Conservation (phyloP, 2,329 filamentous ascomycete species). For the Nectriaceae sp. region DNA sequence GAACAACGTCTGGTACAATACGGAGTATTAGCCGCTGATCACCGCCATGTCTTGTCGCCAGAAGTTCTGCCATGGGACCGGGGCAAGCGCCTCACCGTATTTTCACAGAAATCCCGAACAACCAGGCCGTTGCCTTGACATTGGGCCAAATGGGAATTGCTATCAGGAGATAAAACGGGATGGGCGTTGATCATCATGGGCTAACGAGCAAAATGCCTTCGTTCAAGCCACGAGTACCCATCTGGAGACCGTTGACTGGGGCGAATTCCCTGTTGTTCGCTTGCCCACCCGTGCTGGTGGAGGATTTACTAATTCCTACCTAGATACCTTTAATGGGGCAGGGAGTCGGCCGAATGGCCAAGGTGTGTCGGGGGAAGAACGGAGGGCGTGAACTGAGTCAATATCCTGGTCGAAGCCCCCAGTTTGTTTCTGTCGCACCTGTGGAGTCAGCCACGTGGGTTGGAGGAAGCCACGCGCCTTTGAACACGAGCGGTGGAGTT, state of each 20-base stretch:
- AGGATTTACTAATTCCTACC: too few relatives aligned
- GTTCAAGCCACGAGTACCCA: constrained; percentile 7
- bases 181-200: constrained; percentile 6
- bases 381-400: constrained; percentile 21
- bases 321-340: too few relatives aligned
- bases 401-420: constrained; percentile 9
- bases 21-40: too few relatives aligned
- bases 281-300: too few relatives aligned
- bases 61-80: too few relatives aligned
- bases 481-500: constrained; percentile 26
- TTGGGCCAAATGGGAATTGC: neutral
- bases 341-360: neutral
- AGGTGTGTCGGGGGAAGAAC: constrained; percentile 1
- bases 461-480: constrained; percentile 27
- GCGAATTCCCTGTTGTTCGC: too few relatives aligned
- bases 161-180: constrained; percentile 7
- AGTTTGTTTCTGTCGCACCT: constrained; percentile 11
- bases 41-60: too few relatives aligned
- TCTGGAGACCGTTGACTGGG: too few relatives aligned
- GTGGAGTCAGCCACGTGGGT: constrained; percentile 32
- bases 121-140: too few relatives aligned
- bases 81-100: too few relatives aligned
- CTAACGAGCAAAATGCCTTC: constrained; percentile 9
- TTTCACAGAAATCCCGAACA: too few relatives aligned
- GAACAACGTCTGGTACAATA: too few relatives aligned